Percentiles rank a stretch among this genome's conserved stretches.
Conservation (phyloP, 108 stramenopile genomes). For the Skeletonema menzelii region DNA sequence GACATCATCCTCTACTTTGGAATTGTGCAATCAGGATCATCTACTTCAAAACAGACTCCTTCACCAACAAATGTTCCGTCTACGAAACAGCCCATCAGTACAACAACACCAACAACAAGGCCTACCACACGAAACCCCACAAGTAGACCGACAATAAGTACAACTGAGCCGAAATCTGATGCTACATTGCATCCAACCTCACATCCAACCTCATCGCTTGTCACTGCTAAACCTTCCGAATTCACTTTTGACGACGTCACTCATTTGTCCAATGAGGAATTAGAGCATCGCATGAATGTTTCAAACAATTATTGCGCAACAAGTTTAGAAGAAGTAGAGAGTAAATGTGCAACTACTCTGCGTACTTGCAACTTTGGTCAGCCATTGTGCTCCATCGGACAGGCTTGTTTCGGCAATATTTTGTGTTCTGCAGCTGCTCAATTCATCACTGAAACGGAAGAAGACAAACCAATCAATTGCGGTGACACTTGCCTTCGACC, state of each 20-base stretch:
- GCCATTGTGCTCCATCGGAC: conserved; percentile 28
- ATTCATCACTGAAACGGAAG: not conserved
- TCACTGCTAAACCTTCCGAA: conserved; percentile 2
- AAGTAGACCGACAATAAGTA: not conserved
- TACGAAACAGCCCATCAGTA: not conserved
- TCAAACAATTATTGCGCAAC: conserved; percentile 40
- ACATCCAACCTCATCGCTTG: not conserved
- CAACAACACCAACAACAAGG: not conserved
- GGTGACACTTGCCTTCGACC: conserved; percentile 28
- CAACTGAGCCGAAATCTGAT: not conserved
- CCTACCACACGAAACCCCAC: not conserved
- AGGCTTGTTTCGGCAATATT: conserved; percentile 39
- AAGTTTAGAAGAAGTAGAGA: conserved; percentile 20
- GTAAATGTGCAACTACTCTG: conserved; percentile 27
- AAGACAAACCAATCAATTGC: conserved; percentile 8
- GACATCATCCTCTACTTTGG: conserved; percentile 26
- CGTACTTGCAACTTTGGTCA: conserved; percentile 33
- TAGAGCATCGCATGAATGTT: conserved; percentile 21
- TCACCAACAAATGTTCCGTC: not conserved
- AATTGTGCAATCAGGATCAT: conserved; percentile 14
- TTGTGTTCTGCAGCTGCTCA: conserved; percentile 9
- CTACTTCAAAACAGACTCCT: conserved; percentile 1
- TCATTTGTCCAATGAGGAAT: conserved; percentile 16
- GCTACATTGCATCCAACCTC: not conserved
- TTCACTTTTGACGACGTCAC: conserved; percentile 2